Evolutionary conservation across 352 stramenopile species (phyloP), one percentile per base, ranked within the genome.

Genomic region (Pythium aphanidermatum): DNA sequence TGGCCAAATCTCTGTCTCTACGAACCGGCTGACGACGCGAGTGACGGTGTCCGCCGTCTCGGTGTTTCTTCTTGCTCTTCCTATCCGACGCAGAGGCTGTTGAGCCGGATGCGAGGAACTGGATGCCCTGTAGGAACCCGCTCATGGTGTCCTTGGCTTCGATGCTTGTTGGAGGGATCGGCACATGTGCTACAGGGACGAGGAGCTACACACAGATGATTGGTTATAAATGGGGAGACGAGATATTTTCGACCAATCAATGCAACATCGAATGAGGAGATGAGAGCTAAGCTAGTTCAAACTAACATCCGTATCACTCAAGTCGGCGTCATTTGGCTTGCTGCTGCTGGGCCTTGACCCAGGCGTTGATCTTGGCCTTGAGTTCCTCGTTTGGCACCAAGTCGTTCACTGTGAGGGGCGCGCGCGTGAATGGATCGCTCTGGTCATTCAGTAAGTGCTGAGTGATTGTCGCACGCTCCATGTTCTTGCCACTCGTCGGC

Each of bases 371-470:
- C 42, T 70, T 73, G 9, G 45, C 43, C 60, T 90, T 88, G 8
- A 92, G 60, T 29, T 73, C 68, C 8, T 39, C 58, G 30, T 88
- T 83, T 3, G 80, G 65, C 31, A 68, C 55, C 30, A 92, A 53
- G 37, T 88, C 60, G 10, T 83, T 60, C 20, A 74, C 59, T 5
- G 80, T 81, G 21, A 99, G 71, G 19, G 83, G 74, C 31, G 95
- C 80, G 16, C 95, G 86, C 53, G 95, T 98, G 72, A 99, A 99
- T 23, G 96, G 96, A 70, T 99, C 96, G 35, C 76, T 97, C 19
- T 89, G 81, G 63, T 98, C 87, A 71, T 98, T 98, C 41, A 98
- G 62, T 46, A 98, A 66, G 69, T 98, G 94, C 61, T 98, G 96
- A 38, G 83, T 87, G 58, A 99, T 99, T 9, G 89, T 97, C 12